Conservation (phyloP, 2,329 filamentous ascomycete species). For the Rutstroemia sydowiana region DNA sequence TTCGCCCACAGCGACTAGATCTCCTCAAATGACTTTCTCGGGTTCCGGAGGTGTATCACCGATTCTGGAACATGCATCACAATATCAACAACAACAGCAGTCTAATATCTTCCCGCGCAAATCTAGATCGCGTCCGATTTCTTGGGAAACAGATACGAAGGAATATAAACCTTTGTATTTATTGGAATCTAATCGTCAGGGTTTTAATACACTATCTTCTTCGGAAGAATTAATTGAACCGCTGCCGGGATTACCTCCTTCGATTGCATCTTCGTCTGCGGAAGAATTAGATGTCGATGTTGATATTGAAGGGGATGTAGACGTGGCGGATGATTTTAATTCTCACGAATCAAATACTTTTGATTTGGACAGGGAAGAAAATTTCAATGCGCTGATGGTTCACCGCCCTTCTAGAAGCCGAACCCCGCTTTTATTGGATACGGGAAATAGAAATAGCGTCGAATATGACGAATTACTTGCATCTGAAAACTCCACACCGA, state of each 20-base stretch:
- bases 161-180: constrained; percentile 80
- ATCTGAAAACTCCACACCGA: no score
- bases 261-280: constrained; percentile 40
- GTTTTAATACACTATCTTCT: constrained; percentile 15
- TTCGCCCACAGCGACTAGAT: constrained; percentile 36
- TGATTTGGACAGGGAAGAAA: no score
- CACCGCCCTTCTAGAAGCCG: no score
- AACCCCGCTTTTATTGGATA: no score
- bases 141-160: constrained; percentile 51
- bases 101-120: constrained; percentile 30
- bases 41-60: constrained; percentile 17
- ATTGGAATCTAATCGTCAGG: constrained; percentile 47
- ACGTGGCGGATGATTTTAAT: no score
- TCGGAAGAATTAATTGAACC: constrained; percentile 31
- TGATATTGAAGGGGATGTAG: no score
- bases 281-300: no score
- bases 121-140: constrained; percentile 44
- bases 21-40: constrained; percentile 34
- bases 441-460: no score
- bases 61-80: constrained; percentile 22
- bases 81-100: no score
- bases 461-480: no score
- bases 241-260: constrained; percentile 44
- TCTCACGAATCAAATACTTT: no score
- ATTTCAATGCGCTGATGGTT: no score